Percentiles rank a stretch among this genome's conserved stretches.
Evolutionary conservation across 1,284 basidiomycete genomes (phyloP).

Genomic region (Cutaneotrichosporon dermatis): DNA sequence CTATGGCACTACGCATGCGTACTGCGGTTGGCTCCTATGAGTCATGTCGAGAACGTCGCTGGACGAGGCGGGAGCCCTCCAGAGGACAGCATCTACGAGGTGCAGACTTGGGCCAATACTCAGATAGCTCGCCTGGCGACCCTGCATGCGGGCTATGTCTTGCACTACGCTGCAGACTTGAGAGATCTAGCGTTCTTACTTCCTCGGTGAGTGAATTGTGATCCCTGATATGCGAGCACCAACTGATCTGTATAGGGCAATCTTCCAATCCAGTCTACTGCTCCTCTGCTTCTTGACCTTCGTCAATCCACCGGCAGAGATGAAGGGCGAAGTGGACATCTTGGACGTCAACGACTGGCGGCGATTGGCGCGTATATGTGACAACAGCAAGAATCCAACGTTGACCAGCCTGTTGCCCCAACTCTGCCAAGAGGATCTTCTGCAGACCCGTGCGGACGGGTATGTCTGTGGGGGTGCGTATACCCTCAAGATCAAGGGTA

Average conservation of each 20-base stretch:
- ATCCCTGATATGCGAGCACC: too few species aligned
- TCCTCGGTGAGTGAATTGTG: constrained; percentile 1
- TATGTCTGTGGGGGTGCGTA: neutral
- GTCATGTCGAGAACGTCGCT: constrained; percentile 5
- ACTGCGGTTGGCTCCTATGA: constrained; percentile 6
- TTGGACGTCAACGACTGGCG: neutral
- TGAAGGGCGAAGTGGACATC: constrained; percentile 3
- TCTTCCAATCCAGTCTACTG: constrained; percentile 9
- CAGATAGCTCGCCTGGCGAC: constrained; percentile 7
- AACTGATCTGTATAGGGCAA: neutral
- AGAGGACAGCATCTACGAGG: neutral
- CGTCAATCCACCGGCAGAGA: neutral
- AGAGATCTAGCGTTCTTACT: constrained; percentile 6
- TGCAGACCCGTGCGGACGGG: neutral
- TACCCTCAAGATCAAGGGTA: neutral
- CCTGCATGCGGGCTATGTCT: constrained; percentile 1
- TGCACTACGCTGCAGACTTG: constrained; percentile 4
- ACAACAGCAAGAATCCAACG: neutral
- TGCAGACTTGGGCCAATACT: neutral
- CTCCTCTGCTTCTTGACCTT: constrained; percentile 7
- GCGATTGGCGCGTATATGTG: constrained; percentile 2
- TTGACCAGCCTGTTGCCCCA: neutral
- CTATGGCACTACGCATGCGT: constrained; percentile 11
- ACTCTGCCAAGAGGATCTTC: neutral
- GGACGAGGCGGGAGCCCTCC: constrained; percentile 1